phyloP scores from a whole-genome alignment of 2,329 filamentous ascomycete species.

The Diaporthe aspalathi region DNA sequence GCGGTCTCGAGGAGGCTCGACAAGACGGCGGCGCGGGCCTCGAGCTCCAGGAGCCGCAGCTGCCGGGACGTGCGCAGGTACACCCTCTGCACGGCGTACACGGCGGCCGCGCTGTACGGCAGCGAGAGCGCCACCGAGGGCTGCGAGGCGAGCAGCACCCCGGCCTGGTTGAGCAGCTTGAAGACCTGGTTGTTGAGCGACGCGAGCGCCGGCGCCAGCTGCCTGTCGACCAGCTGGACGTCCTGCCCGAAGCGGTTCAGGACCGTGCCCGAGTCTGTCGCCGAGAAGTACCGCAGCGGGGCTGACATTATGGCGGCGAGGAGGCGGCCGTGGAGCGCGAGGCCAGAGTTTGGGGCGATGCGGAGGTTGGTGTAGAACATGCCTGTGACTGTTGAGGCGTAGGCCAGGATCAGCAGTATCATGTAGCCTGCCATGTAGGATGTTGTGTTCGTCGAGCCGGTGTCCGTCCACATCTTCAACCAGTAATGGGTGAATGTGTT shows the following conservation, averaged over 20 bases:
- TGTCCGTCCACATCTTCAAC: constrained; percentile 54
- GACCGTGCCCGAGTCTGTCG: constrained; percentile 53
- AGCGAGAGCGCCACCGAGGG: constrained; percentile 58
- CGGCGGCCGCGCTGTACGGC: constrained; percentile 54
- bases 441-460: constrained; percentile 37
- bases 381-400: constrained; percentile 49
- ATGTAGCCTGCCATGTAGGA: constrained; percentile 54
- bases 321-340: constrained; percentile 47
- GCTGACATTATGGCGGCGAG: constrained; percentile 51
- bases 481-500: constrained; percentile 53
- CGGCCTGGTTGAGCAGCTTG: constrained; percentile 55
- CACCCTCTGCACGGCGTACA: constrained; percentile 61
- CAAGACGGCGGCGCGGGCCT: constrained; percentile 61
- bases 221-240: constrained; percentile 56
- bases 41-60: constrained; percentile 65
- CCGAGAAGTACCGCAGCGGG: constrained; percentile 54
- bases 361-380: constrained; percentile 49
- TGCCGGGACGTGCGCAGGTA: constrained; percentile 69
- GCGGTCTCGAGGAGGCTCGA: constrained; percentile 55
- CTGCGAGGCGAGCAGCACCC: constrained; percentile 58
- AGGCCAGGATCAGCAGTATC: constrained; percentile 49
- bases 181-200: constrained; percentile 51
- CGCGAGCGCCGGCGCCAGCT: constrained; percentile 52
- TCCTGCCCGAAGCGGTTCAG: constrained; percentile 60
- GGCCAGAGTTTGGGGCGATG: constrained; percentile 53